phyloP scores from a whole-genome alignment of 139 green algal species.

The Chlorella sp. region DNA sequence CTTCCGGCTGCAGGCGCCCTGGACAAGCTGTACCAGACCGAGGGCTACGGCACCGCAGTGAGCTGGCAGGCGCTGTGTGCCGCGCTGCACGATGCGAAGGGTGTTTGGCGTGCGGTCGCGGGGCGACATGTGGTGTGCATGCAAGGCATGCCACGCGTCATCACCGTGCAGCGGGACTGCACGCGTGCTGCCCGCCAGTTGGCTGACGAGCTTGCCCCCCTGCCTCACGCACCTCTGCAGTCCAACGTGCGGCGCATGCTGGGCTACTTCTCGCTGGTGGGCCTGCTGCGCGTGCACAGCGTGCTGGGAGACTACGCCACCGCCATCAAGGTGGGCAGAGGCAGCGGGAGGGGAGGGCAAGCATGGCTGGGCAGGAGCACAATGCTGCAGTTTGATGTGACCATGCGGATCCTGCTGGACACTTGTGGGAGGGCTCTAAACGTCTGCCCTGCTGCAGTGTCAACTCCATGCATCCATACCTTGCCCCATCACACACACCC shows the following conservation, averaged over 20 bases:
- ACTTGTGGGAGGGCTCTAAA: no score
- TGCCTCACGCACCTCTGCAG: slow-evolving; percentile 17
- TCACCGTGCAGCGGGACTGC: not conserved
- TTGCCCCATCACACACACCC: not conserved
- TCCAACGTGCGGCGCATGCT: slow-evolving; percentile 97
- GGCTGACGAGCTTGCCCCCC: not conserved
- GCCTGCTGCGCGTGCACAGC: slow-evolving; percentile 89
- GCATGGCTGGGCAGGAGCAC: not conserved
- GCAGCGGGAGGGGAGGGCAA: not conserved
- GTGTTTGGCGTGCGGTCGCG: no score
- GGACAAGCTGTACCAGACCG: slow-evolving; percentile 63
- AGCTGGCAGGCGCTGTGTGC: not conserved
- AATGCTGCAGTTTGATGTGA: not conserved
- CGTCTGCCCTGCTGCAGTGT: no score
- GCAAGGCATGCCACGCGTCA: no score
- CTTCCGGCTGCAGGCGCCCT: slow-evolving; percentile 40
- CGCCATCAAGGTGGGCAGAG: slow-evolving; percentile 52
- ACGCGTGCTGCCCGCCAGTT: not conserved
- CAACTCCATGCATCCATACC: not conserved
- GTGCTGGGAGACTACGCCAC: slow-evolving; percentile 92
- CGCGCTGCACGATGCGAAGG: no score
- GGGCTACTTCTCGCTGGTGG: slow-evolving; percentile 95
- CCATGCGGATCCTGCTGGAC: no score
- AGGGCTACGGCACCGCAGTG: slow-evolving; percentile 77
- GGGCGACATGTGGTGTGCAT: no score